Evolutionary conservation across 2,329 filamentous ascomycete genomes (phyloP), one percentile per base, ranked within the genome.

Genomic region (Ceratocystis albifundus): DNA sequence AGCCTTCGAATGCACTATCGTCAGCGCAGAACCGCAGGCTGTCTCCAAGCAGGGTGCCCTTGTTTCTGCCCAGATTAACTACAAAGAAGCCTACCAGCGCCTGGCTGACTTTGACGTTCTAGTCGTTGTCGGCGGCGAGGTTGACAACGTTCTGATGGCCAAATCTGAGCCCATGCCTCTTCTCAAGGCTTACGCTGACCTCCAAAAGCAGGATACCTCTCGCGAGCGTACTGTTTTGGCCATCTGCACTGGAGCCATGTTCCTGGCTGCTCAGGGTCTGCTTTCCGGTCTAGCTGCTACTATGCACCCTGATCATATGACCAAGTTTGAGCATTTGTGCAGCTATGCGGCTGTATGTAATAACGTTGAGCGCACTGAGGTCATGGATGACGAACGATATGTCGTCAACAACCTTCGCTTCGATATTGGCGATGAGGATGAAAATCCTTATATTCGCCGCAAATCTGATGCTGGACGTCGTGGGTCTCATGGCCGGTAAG

Each of bases 321-420:
- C 89, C 74, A 87, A 84, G 70, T 85, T 95, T 73, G 90, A 94
- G 80, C 91, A 86, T 71, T 77, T 91, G 71, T 91, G 88, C 80
- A 88, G 88, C 75, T 85, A 89, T 70, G 84, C 85, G 61, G 83
- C 88, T 59, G 83, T 84, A 67, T 81, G 85, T 69, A 85, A 89
- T 74, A 79, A 88, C 70, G 82, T 84, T 66, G 87, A 91, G 78
- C 86, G 88, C 73, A 90, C 88, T 71, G 89, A 94, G 73, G 88
- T 94, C 69, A 82, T 93, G 72, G 89, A 94, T 73, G 87, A 89
- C 70, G 81, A 82, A 73, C 83, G 89, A 73, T 95, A 94, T 74
- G 89, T 95, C 22, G 90, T 95, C 75, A 95, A 95, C 81, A 94
- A 95, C 77, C 86, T 91, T 68, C 88, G 90, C 71, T 95, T 93